Conservation (phyloP, 208 protist genomes). For the Acanthamoeba royreba region DNA sequence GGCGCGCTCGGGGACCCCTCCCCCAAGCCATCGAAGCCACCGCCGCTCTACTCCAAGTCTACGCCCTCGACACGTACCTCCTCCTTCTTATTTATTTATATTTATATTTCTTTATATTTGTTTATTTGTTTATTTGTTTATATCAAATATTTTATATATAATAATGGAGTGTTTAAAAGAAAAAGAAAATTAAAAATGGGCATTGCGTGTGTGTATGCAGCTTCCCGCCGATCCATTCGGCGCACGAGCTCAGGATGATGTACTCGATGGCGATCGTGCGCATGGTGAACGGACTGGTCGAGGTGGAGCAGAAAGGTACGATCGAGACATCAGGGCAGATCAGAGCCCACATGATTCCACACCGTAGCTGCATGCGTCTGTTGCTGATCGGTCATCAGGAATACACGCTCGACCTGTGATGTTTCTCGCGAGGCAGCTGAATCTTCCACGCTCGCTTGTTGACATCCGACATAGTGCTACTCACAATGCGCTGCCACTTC, state of each 20-base stretch:
- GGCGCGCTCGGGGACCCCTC: not conserved
- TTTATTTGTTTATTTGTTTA: too few species aligned
- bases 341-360: too few species aligned
- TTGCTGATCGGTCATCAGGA: not conserved
- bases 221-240: not conserved
- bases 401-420: not conserved
- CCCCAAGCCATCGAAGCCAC: not conserved
- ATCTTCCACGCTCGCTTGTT: not conserved
- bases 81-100: too few species aligned
- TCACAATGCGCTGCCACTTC: not conserved
- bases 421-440: not conserved
- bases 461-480: not conserved
- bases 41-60: not conserved
- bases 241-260: not conserved
- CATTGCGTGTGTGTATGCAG: not conserved
- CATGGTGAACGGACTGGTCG: not conserved
- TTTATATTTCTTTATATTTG: too few species aligned
- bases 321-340: not conserved
- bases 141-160: not conserved
- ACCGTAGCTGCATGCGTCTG: not conserved
- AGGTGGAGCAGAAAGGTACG: not conserved
- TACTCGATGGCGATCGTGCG: slow-evolving; percentile 21
- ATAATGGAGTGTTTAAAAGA: not conserved
- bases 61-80: not conserved
- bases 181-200: not conserved